Base-by-base conservation (phyloP, 1,284 basidiomycete genomes). In the Abortiporus biennis region DNA sequence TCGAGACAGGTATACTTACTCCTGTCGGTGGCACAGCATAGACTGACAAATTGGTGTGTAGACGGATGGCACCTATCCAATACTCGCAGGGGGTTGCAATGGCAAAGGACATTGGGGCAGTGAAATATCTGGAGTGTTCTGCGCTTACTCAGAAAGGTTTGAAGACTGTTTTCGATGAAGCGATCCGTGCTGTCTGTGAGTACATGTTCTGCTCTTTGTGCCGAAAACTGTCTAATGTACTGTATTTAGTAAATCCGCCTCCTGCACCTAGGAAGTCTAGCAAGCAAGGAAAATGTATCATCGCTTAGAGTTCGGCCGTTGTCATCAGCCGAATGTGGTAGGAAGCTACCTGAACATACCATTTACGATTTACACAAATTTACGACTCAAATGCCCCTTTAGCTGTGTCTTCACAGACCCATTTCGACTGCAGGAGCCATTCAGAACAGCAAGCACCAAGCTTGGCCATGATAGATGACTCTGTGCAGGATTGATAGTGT, bases 111-210 rank as follows among this genome's bases (percentile, higher is more conserved):
- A 96, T 99, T 52, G 86, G 87, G 29, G 95, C 95, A 25, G 89
- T 95, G 53, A 95, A 93, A 65, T 99, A 98, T 61, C 69, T 98
- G 46, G 95, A 99, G 66, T 98, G 95, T 63, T 96, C 92, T 20
- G 96, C 96, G 32, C 71, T 99, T 56, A 98, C 96, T 35, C 96
- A 99, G 73, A 95, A 97, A 68, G 94, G 92, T 17, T 68, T 97
- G 56, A 96, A 96, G 80, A 92, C 85, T 36, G 93, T 97, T 34
- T 97, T 97, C 62, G 94, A 97, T 63, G 93, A 97, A 66, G 92
- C 92, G 24, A 96, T 96, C 59, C 81, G 92, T 47, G 85, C 85
- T 47, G 88, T 91, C 57, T 67, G 91, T 94, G 64, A 79, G 90
- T 86, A 46, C 11, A 27, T 34, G 36, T 35, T 15, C 16, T 42